phyloP scores from a whole-genome alignment of 305 asterid species.

The Petunia hybrid region DNA sequence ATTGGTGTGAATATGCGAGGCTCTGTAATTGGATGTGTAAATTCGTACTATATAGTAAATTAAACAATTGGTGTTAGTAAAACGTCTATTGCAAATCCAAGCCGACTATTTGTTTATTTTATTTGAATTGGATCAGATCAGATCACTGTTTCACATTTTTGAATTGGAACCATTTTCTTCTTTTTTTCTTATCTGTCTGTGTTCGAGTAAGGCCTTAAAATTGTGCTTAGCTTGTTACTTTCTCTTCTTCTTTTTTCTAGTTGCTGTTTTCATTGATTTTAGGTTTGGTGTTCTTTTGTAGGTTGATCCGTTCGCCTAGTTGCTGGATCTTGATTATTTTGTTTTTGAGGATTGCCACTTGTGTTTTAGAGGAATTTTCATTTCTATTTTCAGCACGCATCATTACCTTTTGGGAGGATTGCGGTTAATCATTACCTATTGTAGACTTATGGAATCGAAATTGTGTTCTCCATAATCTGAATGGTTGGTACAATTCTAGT shows the following conservation, averaged over 20 bases:
- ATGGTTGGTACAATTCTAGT: slow-evolving; percentile 30
- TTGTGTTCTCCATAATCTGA: slow-evolving; percentile 20
- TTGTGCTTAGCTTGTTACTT: background rate
- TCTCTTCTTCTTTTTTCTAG: background rate
- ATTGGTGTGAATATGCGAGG: too few species aligned
- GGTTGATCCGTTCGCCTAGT: slow-evolving; percentile 30
- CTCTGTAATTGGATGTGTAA: too few species aligned
- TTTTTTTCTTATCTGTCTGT: background rate
- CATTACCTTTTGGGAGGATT: slow-evolving; percentile 32
- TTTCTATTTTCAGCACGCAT: slow-evolving; percentile 41
- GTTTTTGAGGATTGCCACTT: slow-evolving; percentile 37
- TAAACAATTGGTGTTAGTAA: too few species aligned
- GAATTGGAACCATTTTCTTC: too few species aligned
- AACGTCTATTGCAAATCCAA: too few species aligned
- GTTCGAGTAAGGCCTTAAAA: background rate
- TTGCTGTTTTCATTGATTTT: background rate
- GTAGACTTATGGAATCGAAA: background rate
- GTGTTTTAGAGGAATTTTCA: slow-evolving; percentile 9
- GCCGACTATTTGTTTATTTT: too few species aligned
- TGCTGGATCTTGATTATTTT: slow-evolving; percentile 31
- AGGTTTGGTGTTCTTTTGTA: slow-evolving; percentile 32
- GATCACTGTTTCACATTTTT: too few species aligned
- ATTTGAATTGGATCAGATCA: too few species aligned
- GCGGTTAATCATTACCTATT: slow-evolving; percentile 39
- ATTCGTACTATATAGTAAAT: too few species aligned